phyloP scores from a whole-genome alignment of 2,329 filamentous ascomycete genomes.

The Raffaelea ambrosiae region DNA sequence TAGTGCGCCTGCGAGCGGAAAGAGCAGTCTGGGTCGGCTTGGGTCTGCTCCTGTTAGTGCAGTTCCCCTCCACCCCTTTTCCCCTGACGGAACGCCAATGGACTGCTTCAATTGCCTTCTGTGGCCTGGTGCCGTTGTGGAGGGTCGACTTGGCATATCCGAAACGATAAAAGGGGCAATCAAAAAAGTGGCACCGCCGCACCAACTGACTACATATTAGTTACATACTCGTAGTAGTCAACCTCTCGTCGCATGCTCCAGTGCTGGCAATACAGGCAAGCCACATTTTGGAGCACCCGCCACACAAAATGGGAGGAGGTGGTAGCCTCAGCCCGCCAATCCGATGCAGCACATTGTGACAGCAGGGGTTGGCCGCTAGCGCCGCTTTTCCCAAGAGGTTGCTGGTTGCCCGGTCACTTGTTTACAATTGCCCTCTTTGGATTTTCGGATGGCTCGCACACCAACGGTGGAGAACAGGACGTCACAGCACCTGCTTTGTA shows the following conservation, averaged over 20 bases:
- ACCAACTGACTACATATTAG: neutral
- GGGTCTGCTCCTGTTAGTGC: neutral
- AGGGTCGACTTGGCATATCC: conserved; percentile 5
- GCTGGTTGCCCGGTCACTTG: conserved; percentile 10
- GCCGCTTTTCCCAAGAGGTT: neutral
- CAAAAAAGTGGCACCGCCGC: neutral
- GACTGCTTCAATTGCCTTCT: neutral
- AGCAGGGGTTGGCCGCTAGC: no score
- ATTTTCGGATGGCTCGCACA: neutral
- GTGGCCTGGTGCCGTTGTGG: neutral
- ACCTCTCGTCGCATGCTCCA: no score
- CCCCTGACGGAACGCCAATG: no score
- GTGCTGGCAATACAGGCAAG: no score
- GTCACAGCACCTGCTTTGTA: no score
- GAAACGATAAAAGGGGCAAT: conserved; percentile 5
- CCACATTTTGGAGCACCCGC: neutral
- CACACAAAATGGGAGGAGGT: no score
- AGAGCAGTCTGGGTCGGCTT: no score
- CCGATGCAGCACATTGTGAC: no score
- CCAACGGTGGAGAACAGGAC: no score
- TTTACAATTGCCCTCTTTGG: conserved; percentile 7
- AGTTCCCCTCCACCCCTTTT: neutral
- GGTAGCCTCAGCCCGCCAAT: no score
- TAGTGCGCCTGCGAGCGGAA: no score
- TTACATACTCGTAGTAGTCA: neutral